Percentiles rank a stretch among this genome's conserved stretches.
Conservation (phyloP, 176 grass and related monocot genomes). For the Echinochloa phyllopogon region DNA sequence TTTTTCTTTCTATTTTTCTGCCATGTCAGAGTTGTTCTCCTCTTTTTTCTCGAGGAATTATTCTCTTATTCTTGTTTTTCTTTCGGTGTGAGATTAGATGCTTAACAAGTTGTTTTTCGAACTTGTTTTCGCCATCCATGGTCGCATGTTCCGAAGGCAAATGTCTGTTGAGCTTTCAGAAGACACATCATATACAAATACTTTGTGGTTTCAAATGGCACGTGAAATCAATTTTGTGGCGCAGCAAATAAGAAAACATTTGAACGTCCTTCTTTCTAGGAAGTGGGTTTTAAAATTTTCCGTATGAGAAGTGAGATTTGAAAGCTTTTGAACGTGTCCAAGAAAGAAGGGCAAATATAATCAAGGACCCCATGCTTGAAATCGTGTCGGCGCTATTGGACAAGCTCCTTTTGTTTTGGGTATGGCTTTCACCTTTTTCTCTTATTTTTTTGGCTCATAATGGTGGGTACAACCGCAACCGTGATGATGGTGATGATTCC, state of each 20-base stretch:
- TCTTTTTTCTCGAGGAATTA: not conserved
- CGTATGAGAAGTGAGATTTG: not conserved
- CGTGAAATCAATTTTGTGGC: not conserved
- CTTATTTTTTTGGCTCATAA: not conserved
- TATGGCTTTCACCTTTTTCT: not conserved
- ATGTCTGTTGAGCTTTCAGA: not conserved
- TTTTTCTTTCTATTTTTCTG: not conserved
- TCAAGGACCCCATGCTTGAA: not conserved
- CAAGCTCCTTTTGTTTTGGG: not conserved
- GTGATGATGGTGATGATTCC: constrained; percentile 3
- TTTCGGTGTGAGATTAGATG: constrained; percentile 9
- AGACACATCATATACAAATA: not conserved
- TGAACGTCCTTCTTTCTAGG: not conserved
- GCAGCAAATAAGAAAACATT: not conserved
- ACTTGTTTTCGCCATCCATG: not conserved
- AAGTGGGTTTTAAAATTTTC: not conserved
- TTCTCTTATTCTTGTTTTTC: constrained; percentile 1
- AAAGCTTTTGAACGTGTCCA: not conserved
- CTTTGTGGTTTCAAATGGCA: not conserved
- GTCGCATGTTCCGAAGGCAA: not conserved
- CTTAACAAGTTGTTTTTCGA: not conserved
- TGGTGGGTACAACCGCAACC: constrained; percentile 11
- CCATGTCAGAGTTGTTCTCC: not conserved
- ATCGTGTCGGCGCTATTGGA: constrained; percentile 21
- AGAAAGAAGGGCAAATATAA: not conserved